Percentiles rank a stretch among this genome's conserved stretches.
These are phyloP conservation scores for baker's yeast (Saccharomyces cerevisiae) DNA, from an alignment of 805 yeast genomes.

Conservation along the genomic window DNA sequence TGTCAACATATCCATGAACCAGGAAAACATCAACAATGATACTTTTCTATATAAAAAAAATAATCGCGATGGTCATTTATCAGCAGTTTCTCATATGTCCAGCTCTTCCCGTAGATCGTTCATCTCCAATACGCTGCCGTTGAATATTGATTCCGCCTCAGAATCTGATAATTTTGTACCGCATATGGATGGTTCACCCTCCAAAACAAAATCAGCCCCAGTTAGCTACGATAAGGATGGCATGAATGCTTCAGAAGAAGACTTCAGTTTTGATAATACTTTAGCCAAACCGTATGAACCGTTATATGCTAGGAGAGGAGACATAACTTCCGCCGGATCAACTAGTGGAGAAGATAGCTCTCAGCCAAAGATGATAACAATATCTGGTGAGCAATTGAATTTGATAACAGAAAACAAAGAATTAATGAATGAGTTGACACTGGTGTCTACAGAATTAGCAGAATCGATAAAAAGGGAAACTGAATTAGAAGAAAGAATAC, in stretches of 20 bases:
- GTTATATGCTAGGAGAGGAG: conserved; percentile 5
- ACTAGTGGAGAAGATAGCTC: neutral
- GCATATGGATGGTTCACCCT: neutral
- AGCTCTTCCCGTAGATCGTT: neutral
- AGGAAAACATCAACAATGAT: neutral
- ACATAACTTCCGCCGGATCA: neutral
- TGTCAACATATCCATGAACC: neutral
- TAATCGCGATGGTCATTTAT: neutral
- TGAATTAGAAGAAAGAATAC: conserved; percentile 42
- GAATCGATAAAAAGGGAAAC: conserved; percentile 64
- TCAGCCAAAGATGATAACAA: conserved; percentile 25
- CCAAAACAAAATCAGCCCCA: neutral
- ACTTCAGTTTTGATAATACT: conserved; percentile 10
- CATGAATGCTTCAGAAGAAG: conserved; percentile 3
- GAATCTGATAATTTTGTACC: neutral
- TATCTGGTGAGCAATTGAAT: conserved; percentile 55
- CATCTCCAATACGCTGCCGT: neutral
- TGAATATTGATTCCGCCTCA: neutral
- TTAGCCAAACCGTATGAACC: conserved; percentile 13
- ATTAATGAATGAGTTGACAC: conserved; percentile 53
- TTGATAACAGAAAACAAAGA: conserved; percentile 52
- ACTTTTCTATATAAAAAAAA: neutral
- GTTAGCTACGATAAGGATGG: neutral
- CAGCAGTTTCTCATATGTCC: neutral
- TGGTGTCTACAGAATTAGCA: conserved; percentile 66